Base-by-base conservation (phyloP, 176 grass and related monocot genomes). In the Oryza glaberrima region DNA sequence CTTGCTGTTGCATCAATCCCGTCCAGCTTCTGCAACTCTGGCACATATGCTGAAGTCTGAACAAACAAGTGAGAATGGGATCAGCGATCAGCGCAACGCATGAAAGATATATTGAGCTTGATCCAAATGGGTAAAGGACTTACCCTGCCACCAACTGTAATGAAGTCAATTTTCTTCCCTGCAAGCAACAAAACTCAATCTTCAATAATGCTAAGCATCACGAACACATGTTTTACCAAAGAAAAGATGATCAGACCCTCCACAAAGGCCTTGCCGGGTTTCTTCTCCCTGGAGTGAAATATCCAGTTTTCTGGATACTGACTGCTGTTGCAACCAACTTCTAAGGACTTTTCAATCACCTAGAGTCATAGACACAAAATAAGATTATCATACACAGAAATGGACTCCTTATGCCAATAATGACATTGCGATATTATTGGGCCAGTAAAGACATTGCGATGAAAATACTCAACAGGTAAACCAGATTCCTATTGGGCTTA, bases 281-380 rank as follows among this genome's bases (percentile, higher is more conserved):
- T 91, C 82, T 91, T 92, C 58, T 92, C 90, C 48, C 90, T 81
- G 10, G 63, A 89, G 86, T 86, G 83, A 66, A 86, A 86, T 58
- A 86, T 92, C 90, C 83, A 83, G 28, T 86, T 72, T 72, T 83
- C 61, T 38, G 86, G 86, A 70, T 71, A 89, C 75, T 80, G 79
- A 58, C 44, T 86, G 63, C 90, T 86, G 32, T 80, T 86, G 72
- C 83, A 83, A 80, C 86, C 83, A 77, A 92, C 86, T 86, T 86
- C 83, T 3, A 86, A 48, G 51, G 86, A 81, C 11, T 72, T 86
- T 5, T 92, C 83, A 80, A 89, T 89, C 46, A 92, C 90, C 83
- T 89, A 79, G 19, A 78, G 46, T 45, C 68, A 72, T 77, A 78
- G 32, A n/a, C 4, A 65, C n/a, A 44, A 75, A 74, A 14, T 26